Base-by-base conservation (phyloP, 2,329 filamentous ascomycete genomes). In the Dothistroma pini region DNA sequence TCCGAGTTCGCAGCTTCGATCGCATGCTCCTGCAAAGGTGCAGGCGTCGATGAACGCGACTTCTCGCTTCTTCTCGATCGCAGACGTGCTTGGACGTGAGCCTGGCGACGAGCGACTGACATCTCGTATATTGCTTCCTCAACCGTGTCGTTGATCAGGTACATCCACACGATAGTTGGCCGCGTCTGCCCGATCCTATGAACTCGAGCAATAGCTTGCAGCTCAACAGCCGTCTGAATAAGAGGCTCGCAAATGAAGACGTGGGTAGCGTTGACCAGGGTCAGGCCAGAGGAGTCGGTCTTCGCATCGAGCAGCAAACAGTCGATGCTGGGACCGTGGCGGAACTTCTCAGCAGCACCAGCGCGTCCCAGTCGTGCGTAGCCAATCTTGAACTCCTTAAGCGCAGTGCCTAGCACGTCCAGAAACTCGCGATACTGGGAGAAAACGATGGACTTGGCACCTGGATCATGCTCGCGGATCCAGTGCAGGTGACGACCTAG, bases 211-310 rank as follows among this genome's bases (percentile, higher is more conserved):
- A 97, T 96, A 14, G 93, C 93, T 75, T 99, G 95, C 10, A 97
- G 82, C 75, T 97, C 95, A 16, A 99, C 86, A 0, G 93, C 92
- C 0, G 93, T 93, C 72, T 97, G 96, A 68, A 97, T 86, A 3
- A 97, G 80, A 2, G 95, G 95, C 72, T 99, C 95, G 74, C 92
- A 96, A 4, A 99, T 83, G 71, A 97, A 96, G 1, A 97, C 92
- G 72, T 97, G 92, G 53, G 87, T 96, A 4, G 93, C 95, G 69
- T 96, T 93, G 66, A 96, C 89, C 0, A 99, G 83, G 63, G 96
- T 97, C 32, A 99, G 81, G 0, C 95, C 95, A 1, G 90, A 93
- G 0, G 91, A 89, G 72, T 96, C 91, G 0, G 91, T 89, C 66
- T 92, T 90, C 6, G 93, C 93, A 72, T 97, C 92, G 14, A 99